A percentile compares a stretch with the other conserved stretches of the same genome.
Evolutionary conservation across 2,329 filamentous ascomycete species (phyloP).

Genomic region (Sporothrix euskadiensis): DNA sequence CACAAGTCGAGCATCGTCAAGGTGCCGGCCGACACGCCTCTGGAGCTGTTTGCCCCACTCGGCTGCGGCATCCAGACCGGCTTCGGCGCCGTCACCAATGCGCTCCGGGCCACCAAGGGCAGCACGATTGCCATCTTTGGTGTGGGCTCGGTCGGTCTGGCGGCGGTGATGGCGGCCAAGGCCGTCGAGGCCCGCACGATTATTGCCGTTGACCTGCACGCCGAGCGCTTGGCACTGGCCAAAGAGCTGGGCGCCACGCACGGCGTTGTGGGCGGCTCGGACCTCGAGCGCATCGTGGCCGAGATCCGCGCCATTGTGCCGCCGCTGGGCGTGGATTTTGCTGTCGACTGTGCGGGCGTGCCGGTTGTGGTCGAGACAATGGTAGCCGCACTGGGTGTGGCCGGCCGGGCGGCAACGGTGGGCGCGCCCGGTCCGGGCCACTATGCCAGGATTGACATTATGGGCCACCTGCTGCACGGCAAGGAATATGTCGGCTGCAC

Average conservation of each 20-base stretch:
- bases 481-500: slow-evolving; percentile 38
- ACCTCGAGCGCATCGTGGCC: background rate
- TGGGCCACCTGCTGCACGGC: slow-evolving; percentile 36
- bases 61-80: slow-evolving; percentile 45
- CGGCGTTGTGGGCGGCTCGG: background rate
- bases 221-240: background rate
- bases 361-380: slow-evolving; percentile 48
- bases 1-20: slow-evolving; percentile 39
- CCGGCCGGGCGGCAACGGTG: slow-evolving; percentile 36
- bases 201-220: background rate
- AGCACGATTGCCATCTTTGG: slow-evolving; percentile 40
- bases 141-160: slow-evolving; percentile 41
- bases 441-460: slow-evolving; percentile 35
- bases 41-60: slow-evolving; percentile 39
- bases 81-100: slow-evolving; percentile 41
- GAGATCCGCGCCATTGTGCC: slow-evolving; percentile 37
- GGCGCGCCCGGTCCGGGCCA: slow-evolving; percentile 34
- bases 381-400: slow-evolving; percentile 47
- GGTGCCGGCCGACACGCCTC: slow-evolving; percentile 30
- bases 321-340: slow-evolving; percentile 38
- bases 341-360: slow-evolving; percentile 39
- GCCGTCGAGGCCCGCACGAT: background rate
- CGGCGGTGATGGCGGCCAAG: slow-evolving; percentile 33
- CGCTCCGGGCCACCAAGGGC: slow-evolving; percentile 35
- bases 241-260: slow-evolving; percentile 13